These are phyloP conservation scores for Hyaloscypha variabilis DNA, from an alignment of 495 filamentous ascomycete species.

Conservation along the genomic window DNA sequence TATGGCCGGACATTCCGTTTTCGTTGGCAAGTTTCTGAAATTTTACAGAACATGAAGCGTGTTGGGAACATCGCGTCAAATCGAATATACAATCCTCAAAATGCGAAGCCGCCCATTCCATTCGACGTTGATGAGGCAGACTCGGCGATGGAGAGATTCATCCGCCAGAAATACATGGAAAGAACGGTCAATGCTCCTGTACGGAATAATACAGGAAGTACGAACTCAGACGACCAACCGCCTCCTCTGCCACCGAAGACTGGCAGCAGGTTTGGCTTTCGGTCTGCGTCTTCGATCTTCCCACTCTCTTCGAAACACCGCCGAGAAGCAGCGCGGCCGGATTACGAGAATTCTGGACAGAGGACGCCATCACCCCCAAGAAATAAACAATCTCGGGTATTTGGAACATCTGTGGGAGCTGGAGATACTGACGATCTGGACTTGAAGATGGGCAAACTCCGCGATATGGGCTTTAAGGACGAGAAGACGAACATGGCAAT, in stretches of 20 bases:
- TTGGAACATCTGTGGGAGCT: slow-evolving; percentile 26
- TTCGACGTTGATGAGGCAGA: slow-evolving; percentile 91
- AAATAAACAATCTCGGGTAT: slow-evolving; percentile 35
- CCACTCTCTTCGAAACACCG: slow-evolving; percentile 46
- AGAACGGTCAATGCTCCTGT: slow-evolving; percentile 33
- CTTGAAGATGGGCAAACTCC: slow-evolving; percentile 73
- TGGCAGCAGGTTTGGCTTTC: slow-evolving; percentile 73
- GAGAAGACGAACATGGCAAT: slow-evolving; percentile 78
- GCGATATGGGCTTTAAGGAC: slow-evolving; percentile 92
- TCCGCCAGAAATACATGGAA: slow-evolving; percentile 83
- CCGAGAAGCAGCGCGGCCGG: slow-evolving; percentile 38
- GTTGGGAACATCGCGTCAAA: slow-evolving; percentile 87
- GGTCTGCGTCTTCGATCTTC: slow-evolving; percentile 73
- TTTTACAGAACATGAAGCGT: slow-evolving; percentile 80
- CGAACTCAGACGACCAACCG: slow-evolving; percentile 60
- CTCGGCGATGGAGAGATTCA: slow-evolving; percentile 89
- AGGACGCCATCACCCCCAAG: slow-evolving; percentile 35
- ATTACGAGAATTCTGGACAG: slow-evolving; percentile 25
- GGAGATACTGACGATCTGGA: slow-evolving; percentile 50
- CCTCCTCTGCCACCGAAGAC: slow-evolving; percentile 88
- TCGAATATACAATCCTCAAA: slow-evolving; percentile 82
- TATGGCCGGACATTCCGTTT: slow-evolving; percentile 43
- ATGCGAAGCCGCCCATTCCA: slow-evolving; percentile 78
- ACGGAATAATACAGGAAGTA: slow-evolving; percentile 44
- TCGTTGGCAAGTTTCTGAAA: slow-evolving; percentile 29